Evolutionary conservation across 371 early-diverging fungal genomes (phyloP), one percentile per base, ranked within the genome.

Genomic region (Apophysomyces variabilis): DNA sequence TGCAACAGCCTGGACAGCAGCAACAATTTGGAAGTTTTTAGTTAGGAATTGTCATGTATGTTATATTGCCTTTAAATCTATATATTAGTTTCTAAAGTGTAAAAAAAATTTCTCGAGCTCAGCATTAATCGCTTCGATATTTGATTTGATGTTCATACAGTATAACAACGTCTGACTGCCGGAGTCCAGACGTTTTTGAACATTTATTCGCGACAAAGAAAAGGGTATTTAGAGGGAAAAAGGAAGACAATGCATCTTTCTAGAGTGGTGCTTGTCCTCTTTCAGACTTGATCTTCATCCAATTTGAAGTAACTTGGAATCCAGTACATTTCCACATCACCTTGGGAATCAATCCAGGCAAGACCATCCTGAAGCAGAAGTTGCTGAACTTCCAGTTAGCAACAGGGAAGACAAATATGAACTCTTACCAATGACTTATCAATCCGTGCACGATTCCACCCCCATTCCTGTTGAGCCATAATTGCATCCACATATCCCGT

Each of bases 331-430:
- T 79, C 67, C 5, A 73, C 73, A 5, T 80, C 74, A 26, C 77
- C 84, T 69, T 90, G 89, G 43, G 74, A 70, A 71, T 95, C 96
- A 16, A 94, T 76, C 96, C 96, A 95, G 61, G 91, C 90, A 41
- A 95, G 78, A 4, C 93, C 91, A 57, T 94, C 92, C 44, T 90
- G 85, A 62, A 95, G 68, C 64, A 95, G 73, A 39, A 87, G 87
- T 60, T 91, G 85, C 91, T 88, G 66, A 37, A n/a, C 57, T 7
- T 7, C 43, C 21, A n/a, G 47, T 47, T 43, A 46, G 39, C 8
- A 66, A 38, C n/a, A 32, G 75, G 58, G n/a, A 58, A 13, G 37
- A 18, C 16, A 47, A 13, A 43, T 38, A 58, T 4, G 26, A 1
- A 38, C 57, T 43, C 68, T 75, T 73, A 75, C 85, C 64, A 81